Percentiles rank a stretch among this genome's conserved stretches.
phyloP scores from a whole-genome alignment of 202 grass and related monocot genomes.

The Tripidium arundinaceum region DNA sequence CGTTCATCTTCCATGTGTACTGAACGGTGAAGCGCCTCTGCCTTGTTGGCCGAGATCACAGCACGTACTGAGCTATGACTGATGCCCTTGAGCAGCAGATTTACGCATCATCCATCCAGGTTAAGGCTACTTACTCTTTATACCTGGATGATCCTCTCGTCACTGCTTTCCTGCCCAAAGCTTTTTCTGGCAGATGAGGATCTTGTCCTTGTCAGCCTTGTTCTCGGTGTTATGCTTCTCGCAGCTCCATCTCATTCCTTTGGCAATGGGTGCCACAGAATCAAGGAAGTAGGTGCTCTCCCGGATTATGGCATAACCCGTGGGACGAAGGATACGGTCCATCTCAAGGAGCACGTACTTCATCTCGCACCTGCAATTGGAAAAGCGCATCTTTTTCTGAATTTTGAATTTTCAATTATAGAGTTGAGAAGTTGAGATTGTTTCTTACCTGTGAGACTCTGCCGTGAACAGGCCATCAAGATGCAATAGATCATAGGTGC shows the following conservation, averaged over 20 bases:
- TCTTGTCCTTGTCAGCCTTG: conserved; percentile 62
- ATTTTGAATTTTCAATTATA: too few relatives aligned
- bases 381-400: too few relatives aligned
- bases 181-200: conserved; percentile 77
- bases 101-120: background rate
- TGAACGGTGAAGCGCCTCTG: conserved; percentile 2
- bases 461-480: conserved; percentile 67
- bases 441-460: conserved; percentile 70
- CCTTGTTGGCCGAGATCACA: background rate
- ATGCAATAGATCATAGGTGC: conserved; percentile 86
- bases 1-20: background rate
- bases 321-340: conserved; percentile 66
- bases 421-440: background rate
- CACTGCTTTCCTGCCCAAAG: conserved; percentile 59
- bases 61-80: too few relatives aligned
- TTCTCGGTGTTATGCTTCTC: conserved; percentile 49
- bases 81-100: background rate
- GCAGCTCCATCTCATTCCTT: conserved; percentile 80
- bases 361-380: conserved; percentile 58
- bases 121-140: background rate
- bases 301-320: conserved; percentile 62
- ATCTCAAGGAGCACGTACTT: conserved; percentile 76
- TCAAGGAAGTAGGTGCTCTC: conserved; percentile 68
- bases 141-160: background rate
- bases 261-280: conserved; percentile 46